Conservation (phyloP, 768 basidiomycete species). For the Boletus barrowsii region DNA sequence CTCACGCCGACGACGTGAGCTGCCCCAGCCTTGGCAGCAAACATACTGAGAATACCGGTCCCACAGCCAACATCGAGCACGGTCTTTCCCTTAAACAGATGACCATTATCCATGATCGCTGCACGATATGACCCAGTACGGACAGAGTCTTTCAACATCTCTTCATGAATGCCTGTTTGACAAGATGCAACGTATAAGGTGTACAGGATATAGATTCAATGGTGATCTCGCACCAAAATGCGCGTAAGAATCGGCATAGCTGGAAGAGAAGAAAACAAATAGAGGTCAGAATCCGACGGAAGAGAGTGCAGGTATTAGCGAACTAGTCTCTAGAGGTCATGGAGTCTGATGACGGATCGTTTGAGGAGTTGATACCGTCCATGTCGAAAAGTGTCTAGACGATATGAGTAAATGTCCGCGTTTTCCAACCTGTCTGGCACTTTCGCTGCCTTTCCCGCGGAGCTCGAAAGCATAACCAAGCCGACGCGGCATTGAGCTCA, state of each 20-base stretch:
- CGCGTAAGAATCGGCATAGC: conserved; percentile 95
- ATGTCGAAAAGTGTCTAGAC: conserved; percentile 15
- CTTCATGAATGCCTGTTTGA: conserved; percentile 87
- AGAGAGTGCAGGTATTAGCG: conserved; percentile 38
- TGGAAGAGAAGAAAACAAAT: conserved; percentile 40
- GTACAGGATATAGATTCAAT: not conserved
- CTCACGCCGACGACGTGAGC: conserved; percentile 89
- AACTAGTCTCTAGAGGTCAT: conserved; percentile 92
- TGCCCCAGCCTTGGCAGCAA: conserved; percentile 94
- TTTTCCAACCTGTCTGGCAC: too few relatives aligned
- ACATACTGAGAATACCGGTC: conserved; percentile 97
- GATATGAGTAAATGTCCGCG: not conserved
- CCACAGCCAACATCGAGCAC: conserved; percentile 99
- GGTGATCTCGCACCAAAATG: conserved; percentile 69
- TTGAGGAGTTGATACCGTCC: conserved; percentile 32
- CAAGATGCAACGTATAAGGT: conserved; percentile 5
- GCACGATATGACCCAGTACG: conserved; percentile 93
- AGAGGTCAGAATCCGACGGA: conserved; percentile 36
- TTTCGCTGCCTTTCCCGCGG: not conserved
- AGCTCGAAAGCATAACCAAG: not conserved
- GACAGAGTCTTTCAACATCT: conserved; percentile 97
- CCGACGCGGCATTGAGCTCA: too few relatives aligned
- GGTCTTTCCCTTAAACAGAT: conserved; percentile 95
- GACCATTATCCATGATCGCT: conserved; percentile 91
- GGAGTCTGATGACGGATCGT: conserved; percentile 31